Evolutionary conservation across 2,329 filamentous ascomycete genomes (phyloP).

Genomic region (Neurospora sp.): DNA sequence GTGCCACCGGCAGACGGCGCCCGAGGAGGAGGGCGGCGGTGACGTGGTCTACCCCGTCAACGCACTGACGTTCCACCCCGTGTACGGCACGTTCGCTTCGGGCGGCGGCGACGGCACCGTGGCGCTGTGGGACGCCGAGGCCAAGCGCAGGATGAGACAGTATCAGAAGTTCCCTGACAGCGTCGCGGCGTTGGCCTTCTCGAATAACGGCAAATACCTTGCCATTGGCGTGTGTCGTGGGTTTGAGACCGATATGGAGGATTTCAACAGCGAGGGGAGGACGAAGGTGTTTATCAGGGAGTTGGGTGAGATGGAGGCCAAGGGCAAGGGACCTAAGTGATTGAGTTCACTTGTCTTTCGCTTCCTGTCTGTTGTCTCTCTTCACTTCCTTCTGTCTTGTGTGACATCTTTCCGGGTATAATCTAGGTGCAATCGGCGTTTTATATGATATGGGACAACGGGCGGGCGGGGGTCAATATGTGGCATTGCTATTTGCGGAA

Average conservation of each 20-base stretch:
- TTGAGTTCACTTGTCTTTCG: not conserved
- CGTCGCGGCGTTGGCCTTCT: constrained; percentile 70
- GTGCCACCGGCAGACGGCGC: constrained; percentile 72
- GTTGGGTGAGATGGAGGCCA: constrained; percentile 78
- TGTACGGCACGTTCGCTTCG: constrained; percentile 75
- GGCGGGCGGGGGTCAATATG: not conserved
- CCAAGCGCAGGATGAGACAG: constrained; percentile 80
- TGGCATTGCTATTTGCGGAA: not conserved
- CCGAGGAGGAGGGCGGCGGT: constrained; percentile 50
- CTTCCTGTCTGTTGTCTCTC: not conserved
- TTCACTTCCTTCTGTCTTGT: not conserved
- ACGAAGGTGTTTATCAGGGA: constrained; percentile 75
- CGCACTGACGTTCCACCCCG: constrained; percentile 76
- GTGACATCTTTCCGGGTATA: constrained; percentile 5
- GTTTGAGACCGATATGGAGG: constrained; percentile 79
- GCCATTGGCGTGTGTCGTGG: constrained; percentile 76
- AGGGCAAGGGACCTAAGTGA: constrained; percentile 68
- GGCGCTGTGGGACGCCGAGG: constrained; percentile 85
- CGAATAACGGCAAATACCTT: constrained; percentile 63
- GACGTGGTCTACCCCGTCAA: constrained; percentile 91
- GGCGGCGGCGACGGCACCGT: constrained; percentile 86
- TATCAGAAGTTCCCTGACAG: constrained; percentile 77
- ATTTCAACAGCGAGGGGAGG: constrained; percentile 60
- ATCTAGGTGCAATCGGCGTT: not conserved
- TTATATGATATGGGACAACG: not conserved